Base-by-base conservation (phyloP, 148 eudicot genomes). In the Heliamphora exappendiculata region DNA sequence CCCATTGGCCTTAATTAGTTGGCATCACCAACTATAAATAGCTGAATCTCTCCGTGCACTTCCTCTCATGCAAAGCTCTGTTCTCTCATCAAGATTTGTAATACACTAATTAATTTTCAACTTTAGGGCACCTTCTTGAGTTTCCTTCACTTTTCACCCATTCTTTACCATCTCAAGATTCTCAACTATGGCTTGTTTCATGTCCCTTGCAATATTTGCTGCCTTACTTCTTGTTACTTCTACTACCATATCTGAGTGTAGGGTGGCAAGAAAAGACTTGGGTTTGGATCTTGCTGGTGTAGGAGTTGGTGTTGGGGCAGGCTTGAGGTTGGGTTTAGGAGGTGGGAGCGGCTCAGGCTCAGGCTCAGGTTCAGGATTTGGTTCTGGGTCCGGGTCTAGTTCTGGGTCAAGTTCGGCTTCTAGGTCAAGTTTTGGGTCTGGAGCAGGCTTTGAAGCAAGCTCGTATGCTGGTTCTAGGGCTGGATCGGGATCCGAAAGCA, bases 261-360 rank as follows among this genome's bases (percentile, higher is more conserved):
- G 90, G 81, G 79, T 88, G 75, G 88, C 89, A 73, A 85, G 95
- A 75, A 90, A 87, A 74, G 88, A 90, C 82, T 80, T 90, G 77
- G 92, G 95, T 19, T 24, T 90, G 58, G 84, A 86, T 80, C 86
- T 90, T 49, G 94, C 91, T 53, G 97, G 94, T 13, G 41, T 74
- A 2, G 90, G 87, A 11, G 57, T 85, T 24, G 90, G 87, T 4
- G 54, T 80, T 29, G 86, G 89, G 4, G 75, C 69, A 0, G 96
- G 96, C 10, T 42, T 85, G 17, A 85, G 88, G 24, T 5, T 85
- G 62, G 88, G 85, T 24, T 26, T 81, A 19, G 81, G 84, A 28
- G 84, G 80, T 42, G 80, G 89, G 75, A 12, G 81, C 39, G 87
- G 87, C 13, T 36, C 78, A 16, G 88, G 88, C 2, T 50, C 80